Evolutionary conservation across 2,329 filamentous ascomycete genomes (phyloP), one percentile per base, ranked within the genome.

Genomic region (Parastagonospora nodorum): DNA sequence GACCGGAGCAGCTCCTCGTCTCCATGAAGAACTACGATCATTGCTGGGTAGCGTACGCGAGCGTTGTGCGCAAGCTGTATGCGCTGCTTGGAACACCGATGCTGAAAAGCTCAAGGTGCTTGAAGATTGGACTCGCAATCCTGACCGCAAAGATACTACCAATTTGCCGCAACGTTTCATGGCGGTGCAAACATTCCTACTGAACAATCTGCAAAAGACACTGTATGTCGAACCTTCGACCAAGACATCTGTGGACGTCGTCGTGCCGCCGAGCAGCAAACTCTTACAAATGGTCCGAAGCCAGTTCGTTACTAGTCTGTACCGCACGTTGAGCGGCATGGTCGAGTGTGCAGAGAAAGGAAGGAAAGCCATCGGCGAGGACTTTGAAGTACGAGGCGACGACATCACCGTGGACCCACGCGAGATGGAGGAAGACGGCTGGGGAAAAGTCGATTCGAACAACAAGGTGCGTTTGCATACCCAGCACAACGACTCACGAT

Each of bases 281-380:
- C 78, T 97, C 37, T 79, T 97, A 37, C 90, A 96, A 71, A 91
- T 92, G 84, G 91, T 97, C 12, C 85, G 92, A 58, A 88, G 87
- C 58, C 91, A 96, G 68, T 99, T 99, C 67, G 92, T 96, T 12
- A 92, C 88, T 6, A 96, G 92, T 50, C 78, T 99, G 37, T 97
- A 97, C 75, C 96, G 96, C 72, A 91, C 91, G 6, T 77, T 99
- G 32, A 95, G 90, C 64, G 94, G 93, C 16, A 93, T 99, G 86
- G 92, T 99, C 1, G 94, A 97, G 75, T 97, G 96, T 73, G 93
- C 94, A 2, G 92, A 97, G 75, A 85, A 86, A 50, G 83, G 87
- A 2, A 73, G 86, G 11, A 84, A 86, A 60, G 85, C 84, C 60
- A 77, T 84, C 1, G 85, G 88, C 39, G 76, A 77, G 16, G 77